A percentile compares a stretch with the other conserved stretches of the same genome.
Conservation (phyloP, 495 filamentous ascomycete species). For the Aspergillus egyptiacus region DNA sequence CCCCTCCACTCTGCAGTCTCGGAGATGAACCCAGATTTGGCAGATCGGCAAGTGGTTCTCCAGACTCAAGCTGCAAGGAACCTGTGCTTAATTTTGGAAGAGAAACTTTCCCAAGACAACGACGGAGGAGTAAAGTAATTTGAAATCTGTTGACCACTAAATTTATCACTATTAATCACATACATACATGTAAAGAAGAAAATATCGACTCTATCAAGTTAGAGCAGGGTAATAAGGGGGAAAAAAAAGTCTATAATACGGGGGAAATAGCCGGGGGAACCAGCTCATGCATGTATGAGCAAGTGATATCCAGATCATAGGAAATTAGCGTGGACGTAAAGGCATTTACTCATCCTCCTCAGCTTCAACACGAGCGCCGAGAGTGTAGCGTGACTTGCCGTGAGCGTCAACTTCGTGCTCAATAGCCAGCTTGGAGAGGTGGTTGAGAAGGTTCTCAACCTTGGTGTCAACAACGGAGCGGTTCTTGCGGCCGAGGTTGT, state of each 20-base stretch:
- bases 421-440: slow-evolving; percentile 68
- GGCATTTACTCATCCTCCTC: slow-evolving; percentile 60
- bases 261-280: slow-evolving; percentile 21
- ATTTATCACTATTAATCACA: slow-evolving; percentile 48
- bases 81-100: background rate
- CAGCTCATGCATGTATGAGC: slow-evolving; percentile 29
- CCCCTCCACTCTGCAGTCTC: background rate
- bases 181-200: slow-evolving; percentile 44
- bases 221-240: slow-evolving; percentile 25
- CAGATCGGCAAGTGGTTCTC: background rate
- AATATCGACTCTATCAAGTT: slow-evolving; percentile 38
- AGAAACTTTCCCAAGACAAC: slow-evolving; percentile 22
- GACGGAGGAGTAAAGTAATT: too few species aligned
- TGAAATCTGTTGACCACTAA: too few species aligned
- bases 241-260: slow-evolving; percentile 44
- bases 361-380: slow-evolving; percentile 54
- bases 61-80: background rate
- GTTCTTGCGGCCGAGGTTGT: slow-evolving; percentile 76
- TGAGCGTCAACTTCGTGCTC: slow-evolving; percentile 57
- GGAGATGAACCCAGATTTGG: slow-evolving; percentile 3
- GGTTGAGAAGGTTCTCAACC: slow-evolving; percentile 75
- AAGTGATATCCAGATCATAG: slow-evolving; percentile 29
- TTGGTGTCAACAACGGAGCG: slow-evolving; percentile 65
- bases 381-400: slow-evolving; percentile 53
- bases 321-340: slow-evolving; percentile 27